Evolutionary conservation across 2,329 filamentous ascomycete genomes (phyloP), one percentile per base, ranked within the genome.

Genomic region (Fusarium mexicanum): DNA sequence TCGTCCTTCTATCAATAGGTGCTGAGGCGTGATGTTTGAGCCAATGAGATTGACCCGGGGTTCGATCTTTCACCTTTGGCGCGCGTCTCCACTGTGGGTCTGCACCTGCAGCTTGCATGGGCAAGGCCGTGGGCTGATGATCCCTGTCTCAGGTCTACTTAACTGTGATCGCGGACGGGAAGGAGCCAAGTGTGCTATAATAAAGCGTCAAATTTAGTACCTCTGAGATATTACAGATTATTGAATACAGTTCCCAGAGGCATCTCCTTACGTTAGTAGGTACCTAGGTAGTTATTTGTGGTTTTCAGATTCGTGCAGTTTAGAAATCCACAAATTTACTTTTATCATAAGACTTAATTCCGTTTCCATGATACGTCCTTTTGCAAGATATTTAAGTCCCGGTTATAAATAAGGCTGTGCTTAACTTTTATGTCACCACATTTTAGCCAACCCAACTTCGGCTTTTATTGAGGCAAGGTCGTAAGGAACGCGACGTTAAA

Each of bases 1-100:
- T 37, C 31, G 13, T 51, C 31, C n/a, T 59, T 50, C 35, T 61
- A 53, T 53, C 58, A 53, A 40, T 60, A 50, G 33, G 22, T 48
- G 31, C 55, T 51, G 24, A 51, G 35, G 24, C 24, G 35, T 29
- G 16, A 17, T 20, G 9, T n/a, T 41, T 29, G 2, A 41, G 24
- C 51, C 51, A 55, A 55, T 55, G 24, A 55, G 35, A 8, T 41
- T 38, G 35, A 38, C 54, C 35, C 35, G 61, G 40, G 41, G 35
- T 54, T 54, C 40, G 63, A 62, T 57, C 57, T 70, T 70, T 68
- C 62, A 71, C 66, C 43, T 72, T 72, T 72, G 72, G 68, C 72
- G 71, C 72, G 68, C 68, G 68, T 60, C 72, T 72, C 72, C 72
- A 65, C 68, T 60, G 64, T 74, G 72, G 72, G 61, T 64, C 67